phyloP scores from a whole-genome alignment of 2,329 filamentous ascomycete species.

The Colletotrichum chlorophyti region DNA sequence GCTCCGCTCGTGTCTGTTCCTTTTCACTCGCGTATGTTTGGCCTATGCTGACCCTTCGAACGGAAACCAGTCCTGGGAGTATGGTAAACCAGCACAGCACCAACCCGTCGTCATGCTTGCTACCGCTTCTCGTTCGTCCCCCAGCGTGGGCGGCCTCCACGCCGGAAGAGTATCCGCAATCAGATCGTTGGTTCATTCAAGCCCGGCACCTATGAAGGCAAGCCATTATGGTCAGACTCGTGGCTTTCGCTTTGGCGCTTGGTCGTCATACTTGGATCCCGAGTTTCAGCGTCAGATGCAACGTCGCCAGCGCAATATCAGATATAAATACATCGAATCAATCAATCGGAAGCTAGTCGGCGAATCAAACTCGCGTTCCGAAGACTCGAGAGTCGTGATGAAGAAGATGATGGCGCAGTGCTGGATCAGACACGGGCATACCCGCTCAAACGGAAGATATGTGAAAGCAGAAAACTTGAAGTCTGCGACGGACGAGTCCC shows the following conservation, averaged over 20 bases:
- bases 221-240: conserved; percentile 48
- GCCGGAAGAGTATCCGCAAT: conserved; percentile 20
- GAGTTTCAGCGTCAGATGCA: conserved; percentile 50
- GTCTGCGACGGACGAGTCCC: conserved; percentile 44
- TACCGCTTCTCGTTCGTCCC: conserved; percentile 35
- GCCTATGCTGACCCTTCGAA: background rate
- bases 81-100: conserved; percentile 11
- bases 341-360: conserved; percentile 52
- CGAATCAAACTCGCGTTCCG: conserved; percentile 47
- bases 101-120: conserved; percentile 35
- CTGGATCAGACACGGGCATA: conserved; percentile 40
- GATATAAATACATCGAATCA: conserved; percentile 54
- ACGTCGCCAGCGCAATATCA: conserved; percentile 49
- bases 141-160: conserved; percentile 36
- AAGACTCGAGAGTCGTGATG: conserved; percentile 43
- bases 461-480: conserved; percentile 43
- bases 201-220: conserved; percentile 14
- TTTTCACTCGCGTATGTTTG: background rate
- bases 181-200: conserved; percentile 8
- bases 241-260: conserved; percentile 55
- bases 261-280: conserved; percentile 50
- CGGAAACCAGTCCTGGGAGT: background rate
- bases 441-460: conserved; percentile 37
- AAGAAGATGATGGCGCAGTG: conserved; percentile 51
- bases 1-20: background rate